Evolutionary conservation across 805 yeast species (phyloP).

Genomic region (Yamadazyma sp.): DNA sequence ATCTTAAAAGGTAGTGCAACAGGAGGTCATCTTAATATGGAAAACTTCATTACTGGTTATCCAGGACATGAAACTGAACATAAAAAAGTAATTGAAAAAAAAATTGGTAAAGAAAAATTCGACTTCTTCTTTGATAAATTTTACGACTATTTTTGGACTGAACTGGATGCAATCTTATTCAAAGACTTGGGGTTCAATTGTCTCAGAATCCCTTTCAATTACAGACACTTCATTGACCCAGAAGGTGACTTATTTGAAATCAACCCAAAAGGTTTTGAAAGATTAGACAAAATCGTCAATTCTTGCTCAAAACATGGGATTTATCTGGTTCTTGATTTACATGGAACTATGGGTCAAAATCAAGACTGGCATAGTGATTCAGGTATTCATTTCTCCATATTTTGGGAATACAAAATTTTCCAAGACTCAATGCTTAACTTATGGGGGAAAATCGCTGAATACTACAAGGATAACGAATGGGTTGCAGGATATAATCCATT

Average conservation of each 20-base stretch:
- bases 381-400: constrained; percentile 43
- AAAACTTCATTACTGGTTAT: constrained; percentile 54
- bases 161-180: constrained; percentile 46
- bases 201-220: constrained; percentile 50
- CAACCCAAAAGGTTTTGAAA: constrained; percentile 44
- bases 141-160: constrained; percentile 54
- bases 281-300: constrained; percentile 41
- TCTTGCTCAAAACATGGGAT: constrained; percentile 45
- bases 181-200: constrained; percentile 41
- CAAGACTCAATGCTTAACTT: constrained; percentile 46
- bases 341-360: constrained; percentile 51
- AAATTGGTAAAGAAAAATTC: constrained; percentile 46
- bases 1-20: constrained; percentile 47
- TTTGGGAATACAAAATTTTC: constrained; percentile 49
- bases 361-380: constrained; percentile 55
- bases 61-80: constrained; percentile 55
- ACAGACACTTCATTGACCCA: constrained; percentile 46
- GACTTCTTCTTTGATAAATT: constrained; percentile 50
- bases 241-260: constrained; percentile 43
- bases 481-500: constrained; percentile 55
- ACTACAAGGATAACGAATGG: constrained; percentile 46
- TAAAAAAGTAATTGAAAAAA: constrained; percentile 35
- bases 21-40: constrained; percentile 55
- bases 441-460: constrained; percentile 44
- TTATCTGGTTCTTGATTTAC: constrained; percentile 48